A percentile compares a stretch with the other conserved stretches of the same genome.
These are phyloP conservation scores for Debaryomyces hansenii DNA, from an alignment of 805 yeast species.

Conservation along the genomic window DNA sequence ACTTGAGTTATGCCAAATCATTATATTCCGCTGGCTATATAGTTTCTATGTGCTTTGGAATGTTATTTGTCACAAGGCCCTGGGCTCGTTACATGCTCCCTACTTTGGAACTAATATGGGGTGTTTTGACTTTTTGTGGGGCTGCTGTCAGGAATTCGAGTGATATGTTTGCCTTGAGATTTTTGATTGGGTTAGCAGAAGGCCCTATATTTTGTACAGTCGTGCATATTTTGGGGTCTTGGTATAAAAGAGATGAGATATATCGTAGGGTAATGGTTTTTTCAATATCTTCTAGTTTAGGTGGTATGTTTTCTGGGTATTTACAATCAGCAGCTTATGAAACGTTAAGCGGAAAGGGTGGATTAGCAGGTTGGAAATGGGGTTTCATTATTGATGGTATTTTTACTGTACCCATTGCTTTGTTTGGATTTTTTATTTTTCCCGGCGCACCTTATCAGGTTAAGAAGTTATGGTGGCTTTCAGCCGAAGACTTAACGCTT, in stretches of 20 bases:
- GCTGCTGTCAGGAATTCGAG: constrained; percentile 13
- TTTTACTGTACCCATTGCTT: constrained; percentile 57
- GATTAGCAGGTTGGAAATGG: constrained; percentile 68
- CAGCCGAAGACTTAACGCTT: background rate
- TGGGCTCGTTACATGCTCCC: constrained; percentile 8
- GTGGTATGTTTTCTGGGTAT: constrained; percentile 2
- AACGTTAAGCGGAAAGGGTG: constrained; percentile 3
- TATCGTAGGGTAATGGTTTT: constrained; percentile 3
- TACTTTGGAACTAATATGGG: constrained; percentile 15
- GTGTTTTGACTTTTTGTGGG: constrained; percentile 14
- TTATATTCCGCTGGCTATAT: background rate
- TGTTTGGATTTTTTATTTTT: constrained; percentile 52
- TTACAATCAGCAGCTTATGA: constrained; percentile 1
- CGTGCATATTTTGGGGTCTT: constrained; percentile 1
- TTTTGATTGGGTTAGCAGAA: constrained; percentile 6
- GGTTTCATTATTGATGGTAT: constrained; percentile 65
- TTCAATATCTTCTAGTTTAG: background rate
- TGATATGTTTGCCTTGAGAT: constrained; percentile 13
- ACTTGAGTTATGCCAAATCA: constrained; percentile 45
- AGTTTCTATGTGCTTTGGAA: background rate
- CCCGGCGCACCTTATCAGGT: constrained; percentile 62
- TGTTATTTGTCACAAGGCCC: background rate
- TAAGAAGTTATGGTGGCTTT: constrained; percentile 2
- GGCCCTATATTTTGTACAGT: constrained; percentile 1
- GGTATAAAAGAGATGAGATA: constrained; percentile 5